phyloP scores from a whole-genome alignment of 768 basidiomycete species.

The Lactarius sanguifluus region DNA sequence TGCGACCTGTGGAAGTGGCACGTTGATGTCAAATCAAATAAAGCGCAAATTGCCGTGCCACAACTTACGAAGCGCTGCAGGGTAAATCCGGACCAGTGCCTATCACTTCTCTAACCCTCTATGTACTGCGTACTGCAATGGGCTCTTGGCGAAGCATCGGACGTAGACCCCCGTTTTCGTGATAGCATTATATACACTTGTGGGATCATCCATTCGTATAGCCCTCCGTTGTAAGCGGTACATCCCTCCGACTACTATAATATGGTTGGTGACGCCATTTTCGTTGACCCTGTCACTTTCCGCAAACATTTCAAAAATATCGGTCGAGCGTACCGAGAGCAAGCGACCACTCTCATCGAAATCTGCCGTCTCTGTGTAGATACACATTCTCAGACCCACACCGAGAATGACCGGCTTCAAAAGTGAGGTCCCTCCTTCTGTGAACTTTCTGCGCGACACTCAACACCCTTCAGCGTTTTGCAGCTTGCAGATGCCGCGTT shows the following conservation, averaged over 20 bases:
- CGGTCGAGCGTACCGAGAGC: neutral
- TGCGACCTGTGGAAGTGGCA: neutral
- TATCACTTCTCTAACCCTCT: neutral
- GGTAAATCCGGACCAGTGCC: neutral
- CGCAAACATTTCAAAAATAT: slow-evolving; percentile 4
- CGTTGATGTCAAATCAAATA: too few relatives aligned
- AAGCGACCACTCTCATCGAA: slow-evolving; percentile 2
- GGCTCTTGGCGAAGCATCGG: neutral
- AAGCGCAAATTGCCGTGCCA: neutral
- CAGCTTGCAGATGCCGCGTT: slow-evolving; percentile 10
- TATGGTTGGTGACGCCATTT: neutral
- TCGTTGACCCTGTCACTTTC: neutral
- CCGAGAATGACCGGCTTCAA: neutral
- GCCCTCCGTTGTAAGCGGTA: neutral
- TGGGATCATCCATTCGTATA: neutral
- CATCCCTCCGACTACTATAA: neutral
- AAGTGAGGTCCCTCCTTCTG: neutral
- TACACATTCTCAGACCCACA: neutral
- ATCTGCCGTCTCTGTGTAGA: neutral
- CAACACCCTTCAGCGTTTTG: neutral
- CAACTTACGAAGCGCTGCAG: neutral
- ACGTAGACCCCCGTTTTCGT: neutral
- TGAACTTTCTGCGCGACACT: neutral
- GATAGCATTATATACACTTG: neutral
- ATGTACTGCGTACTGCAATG: neutral